These are phyloP conservation scores for Wakefieldia striispora DNA, from an alignment of 768 basidiomycete species.

Conservation along the genomic window DNA sequence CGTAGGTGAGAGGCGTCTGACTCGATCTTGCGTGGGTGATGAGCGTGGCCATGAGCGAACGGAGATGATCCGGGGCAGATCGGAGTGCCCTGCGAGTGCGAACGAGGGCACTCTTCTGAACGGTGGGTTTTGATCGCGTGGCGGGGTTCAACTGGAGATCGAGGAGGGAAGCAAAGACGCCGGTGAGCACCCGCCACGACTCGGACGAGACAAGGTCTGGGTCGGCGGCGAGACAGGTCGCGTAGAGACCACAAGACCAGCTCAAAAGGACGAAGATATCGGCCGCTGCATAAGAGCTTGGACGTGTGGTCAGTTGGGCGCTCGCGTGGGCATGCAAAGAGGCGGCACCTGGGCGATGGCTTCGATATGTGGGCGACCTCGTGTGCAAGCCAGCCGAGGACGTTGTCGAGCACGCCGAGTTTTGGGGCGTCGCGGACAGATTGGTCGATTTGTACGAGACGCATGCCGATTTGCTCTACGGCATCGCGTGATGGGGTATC, in stretches of 20 bases:
- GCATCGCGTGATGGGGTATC: slow-evolving; percentile 70
- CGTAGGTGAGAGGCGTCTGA: slow-evolving; percentile 37
- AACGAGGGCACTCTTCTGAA: slow-evolving; percentile 61
- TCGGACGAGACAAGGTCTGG: slow-evolving; percentile 45
- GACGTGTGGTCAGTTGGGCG: not conserved
- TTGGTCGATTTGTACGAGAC: slow-evolving; percentile 64
- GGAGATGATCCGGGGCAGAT: slow-evolving; percentile 53
- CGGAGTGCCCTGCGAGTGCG: slow-evolving; percentile 66
- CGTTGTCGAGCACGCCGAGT: slow-evolving; percentile 63
- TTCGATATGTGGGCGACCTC: slow-evolving; percentile 63
- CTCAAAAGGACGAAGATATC: slow-evolving; percentile 68
- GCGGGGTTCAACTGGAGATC: slow-evolving; percentile 56
- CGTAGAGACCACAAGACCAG: slow-evolving; percentile 68
- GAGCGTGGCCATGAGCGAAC: slow-evolving; percentile 50
- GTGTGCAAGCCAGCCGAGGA: slow-evolving; percentile 71
- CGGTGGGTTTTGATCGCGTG: slow-evolving; percentile 50
- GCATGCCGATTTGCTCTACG: slow-evolving; percentile 64
- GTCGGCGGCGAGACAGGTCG: slow-evolving; percentile 45
- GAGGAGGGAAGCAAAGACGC: slow-evolving; percentile 57
- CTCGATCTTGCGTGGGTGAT: slow-evolving; percentile 50
- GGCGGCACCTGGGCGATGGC: slow-evolving; percentile 56
- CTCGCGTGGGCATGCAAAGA: not conserved
- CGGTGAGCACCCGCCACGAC: slow-evolving; percentile 51
- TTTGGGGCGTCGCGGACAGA: slow-evolving; percentile 40
- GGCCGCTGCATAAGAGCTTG: slow-evolving; percentile 53